Evolutionary conservation across 441 rosid genomes (phyloP).

Genomic region (Populus tomentosa): DNA sequence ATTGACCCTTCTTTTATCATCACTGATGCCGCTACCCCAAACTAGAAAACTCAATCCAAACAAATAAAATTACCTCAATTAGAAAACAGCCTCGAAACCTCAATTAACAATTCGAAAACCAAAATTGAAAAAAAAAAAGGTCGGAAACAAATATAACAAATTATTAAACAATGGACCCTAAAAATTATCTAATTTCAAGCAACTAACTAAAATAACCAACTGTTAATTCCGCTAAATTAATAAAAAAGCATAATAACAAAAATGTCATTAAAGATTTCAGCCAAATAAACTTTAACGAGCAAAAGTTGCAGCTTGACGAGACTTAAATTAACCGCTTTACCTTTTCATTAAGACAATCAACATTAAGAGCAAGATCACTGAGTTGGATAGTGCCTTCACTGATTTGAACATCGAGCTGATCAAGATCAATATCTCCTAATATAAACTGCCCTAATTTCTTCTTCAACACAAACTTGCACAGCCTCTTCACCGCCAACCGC

Average conservation of each 20-base stretch:
- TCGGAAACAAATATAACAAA: not conserved
- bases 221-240: not conserved
- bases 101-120: not conserved
- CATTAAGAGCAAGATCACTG: slow-evolving; percentile 82
- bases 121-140: too few relatives aligned
- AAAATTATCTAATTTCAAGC: not conserved
- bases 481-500: slow-evolving; percentile 87
- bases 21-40: slow-evolving; percentile 53
- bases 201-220: not conserved
- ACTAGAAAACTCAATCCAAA: slow-evolving; percentile 35
- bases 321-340: slow-evolving; percentile 23
- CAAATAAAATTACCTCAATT: slow-evolving; percentile 4
- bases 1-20: slow-evolving; percentile 91
- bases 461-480: slow-evolving; percentile 84
- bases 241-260: not conserved
- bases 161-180: not conserved
- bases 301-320: not conserved
- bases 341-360: slow-evolving; percentile 76
- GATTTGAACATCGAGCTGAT: slow-evolving; percentile 96
- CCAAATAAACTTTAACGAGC: not conserved
- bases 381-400: slow-evolving; percentile 74
- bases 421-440: slow-evolving; percentile 86
- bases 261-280: not conserved
- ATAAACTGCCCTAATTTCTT: slow-evolving; percentile 87
- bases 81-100: not conserved